These are phyloP conservation scores for Cladosporium cucumerinum DNA, from an alignment of 2,329 filamentous ascomycete species.

Conservation along the genomic window DNA sequence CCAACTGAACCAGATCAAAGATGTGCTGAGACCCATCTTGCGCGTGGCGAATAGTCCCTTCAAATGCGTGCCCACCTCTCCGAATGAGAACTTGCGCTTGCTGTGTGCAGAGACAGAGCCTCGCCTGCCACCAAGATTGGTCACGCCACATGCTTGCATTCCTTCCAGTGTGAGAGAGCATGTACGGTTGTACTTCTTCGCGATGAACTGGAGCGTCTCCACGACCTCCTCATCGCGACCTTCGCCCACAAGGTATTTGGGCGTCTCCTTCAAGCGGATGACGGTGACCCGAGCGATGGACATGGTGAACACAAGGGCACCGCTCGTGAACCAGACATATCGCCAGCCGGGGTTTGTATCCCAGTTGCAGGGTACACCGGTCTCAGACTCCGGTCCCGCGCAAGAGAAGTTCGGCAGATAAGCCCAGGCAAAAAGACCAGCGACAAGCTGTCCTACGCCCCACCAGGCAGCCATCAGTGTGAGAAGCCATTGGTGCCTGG, in stretches of 20 bases:
- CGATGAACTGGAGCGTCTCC: slow-evolving; percentile 48
- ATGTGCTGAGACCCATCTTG: slow-evolving; percentile 59
- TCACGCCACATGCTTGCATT: slow-evolving; percentile 46
- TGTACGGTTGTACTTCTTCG: slow-evolving; percentile 51
- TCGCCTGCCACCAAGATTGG: slow-evolving; percentile 18
- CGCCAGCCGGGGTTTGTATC: slow-evolving; percentile 56
- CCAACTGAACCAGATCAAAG: slow-evolving; percentile 68
- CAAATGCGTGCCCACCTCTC: slow-evolving; percentile 52
- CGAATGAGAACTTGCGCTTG: slow-evolving; percentile 37
- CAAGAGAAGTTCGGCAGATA: slow-evolving; percentile 53
- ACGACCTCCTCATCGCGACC: slow-evolving; percentile 53
- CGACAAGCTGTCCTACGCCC: slow-evolving; percentile 51
- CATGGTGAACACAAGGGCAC: slow-evolving; percentile 54
- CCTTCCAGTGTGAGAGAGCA: slow-evolving; percentile 51
- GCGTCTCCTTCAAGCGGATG: slow-evolving; percentile 54
- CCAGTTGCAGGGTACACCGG: slow-evolving; percentile 46
- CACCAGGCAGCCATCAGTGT: slow-evolving; percentile 61
- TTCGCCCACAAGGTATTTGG: slow-evolving; percentile 55
- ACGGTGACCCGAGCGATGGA: slow-evolving; percentile 52
- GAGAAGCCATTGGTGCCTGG: slow-evolving; percentile 61
- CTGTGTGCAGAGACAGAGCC: slow-evolving; percentile 28
- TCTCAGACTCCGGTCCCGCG: slow-evolving; percentile 26
- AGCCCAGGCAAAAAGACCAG: slow-evolving; percentile 54
- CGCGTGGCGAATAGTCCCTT: slow-evolving; percentile 62
- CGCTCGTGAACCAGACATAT: slow-evolving; percentile 54